phyloP scores from a whole-genome alignment of 495 filamentous ascomycete genomes.

The Penicillium cataractarum region DNA sequence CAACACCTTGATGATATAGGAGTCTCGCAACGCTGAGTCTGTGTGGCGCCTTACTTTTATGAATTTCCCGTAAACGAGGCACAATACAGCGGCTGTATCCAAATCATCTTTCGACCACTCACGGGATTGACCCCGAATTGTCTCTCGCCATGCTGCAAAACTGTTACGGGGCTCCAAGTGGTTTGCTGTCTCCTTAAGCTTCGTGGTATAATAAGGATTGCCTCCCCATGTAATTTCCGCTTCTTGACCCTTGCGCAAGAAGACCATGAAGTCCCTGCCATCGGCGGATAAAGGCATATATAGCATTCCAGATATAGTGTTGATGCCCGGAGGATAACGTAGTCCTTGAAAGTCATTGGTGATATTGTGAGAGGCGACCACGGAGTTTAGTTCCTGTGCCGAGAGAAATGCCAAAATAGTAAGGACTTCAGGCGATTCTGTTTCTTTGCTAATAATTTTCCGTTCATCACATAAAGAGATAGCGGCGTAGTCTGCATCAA shows the following conservation, averaged over 20 bases:
- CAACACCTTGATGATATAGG: conserved; percentile 75
- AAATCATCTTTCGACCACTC: conserved; percentile 59
- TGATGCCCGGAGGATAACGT: too few relatives aligned
- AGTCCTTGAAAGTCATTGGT: too few relatives aligned
- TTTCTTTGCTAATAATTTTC: conserved; percentile 76
- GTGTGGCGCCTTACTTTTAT: conserved; percentile 94
- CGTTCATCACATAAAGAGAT: conserved; percentile 85
- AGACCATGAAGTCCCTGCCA: conserved; percentile 87
- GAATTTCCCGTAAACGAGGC: conserved; percentile 87
- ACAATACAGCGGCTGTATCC: conserved; percentile 86
- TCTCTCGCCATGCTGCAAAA: conserved; percentile 40
- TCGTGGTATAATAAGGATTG: conserved; percentile 77
- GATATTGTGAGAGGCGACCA: too few relatives aligned
- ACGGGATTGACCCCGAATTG: conserved; percentile 38
- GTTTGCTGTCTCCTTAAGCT: conserved; percentile 43
- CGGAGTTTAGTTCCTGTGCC: too few relatives aligned
- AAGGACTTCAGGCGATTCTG: conserved; percentile 80
- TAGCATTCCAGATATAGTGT: conserved; percentile 72
- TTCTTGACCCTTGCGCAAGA: conserved; percentile 79
- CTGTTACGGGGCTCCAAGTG: conserved; percentile 41
- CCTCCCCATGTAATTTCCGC: conserved; percentile 89
- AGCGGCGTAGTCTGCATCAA: conserved; percentile 86
- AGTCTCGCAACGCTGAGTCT: conserved; percentile 80
- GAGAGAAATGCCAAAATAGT: conserved; percentile 58
- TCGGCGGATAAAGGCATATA: conserved; percentile 79